Percentiles rank a stretch among this genome's conserved stretches.
Conservation (phyloP, 202 grass and related monocot genomes). For the Zizania palustris region DNA sequence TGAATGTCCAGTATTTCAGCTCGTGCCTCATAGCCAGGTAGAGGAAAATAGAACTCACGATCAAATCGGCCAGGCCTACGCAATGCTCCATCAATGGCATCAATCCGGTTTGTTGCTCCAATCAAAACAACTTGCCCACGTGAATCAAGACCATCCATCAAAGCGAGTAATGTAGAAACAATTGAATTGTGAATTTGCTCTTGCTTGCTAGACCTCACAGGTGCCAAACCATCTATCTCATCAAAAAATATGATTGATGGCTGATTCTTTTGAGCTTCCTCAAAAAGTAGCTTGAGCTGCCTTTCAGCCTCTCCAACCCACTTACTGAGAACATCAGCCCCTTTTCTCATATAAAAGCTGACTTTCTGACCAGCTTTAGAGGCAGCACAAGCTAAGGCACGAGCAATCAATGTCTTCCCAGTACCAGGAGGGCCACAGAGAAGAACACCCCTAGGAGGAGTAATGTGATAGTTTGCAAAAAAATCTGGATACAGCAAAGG, state of each 20-base stretch:
- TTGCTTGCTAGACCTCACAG: slow-evolving; percentile 99
- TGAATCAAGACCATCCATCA: slow-evolving; percentile 99
- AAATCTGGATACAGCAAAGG: slow-evolving; percentile 98
- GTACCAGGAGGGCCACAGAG: slow-evolving; percentile 98
- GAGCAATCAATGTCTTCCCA: slow-evolving; percentile 95
- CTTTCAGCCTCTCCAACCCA: slow-evolving; percentile 99
- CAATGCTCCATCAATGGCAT: slow-evolving; percentile 98
- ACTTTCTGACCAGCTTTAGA: slow-evolving; percentile 98
- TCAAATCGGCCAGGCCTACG: slow-evolving; percentile 96
- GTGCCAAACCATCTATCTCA: slow-evolving; percentile 98
- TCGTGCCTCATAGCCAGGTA: slow-evolving; percentile 93
- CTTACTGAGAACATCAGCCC: slow-evolving; percentile 99
- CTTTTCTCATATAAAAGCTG: slow-evolving; percentile 99
- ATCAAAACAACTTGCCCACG: slow-evolving; percentile 99
- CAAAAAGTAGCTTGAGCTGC: slow-evolving; percentile 97
- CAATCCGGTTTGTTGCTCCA: slow-evolving; percentile 98
- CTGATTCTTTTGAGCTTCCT: slow-evolving; percentile 99
- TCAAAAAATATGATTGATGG: slow-evolving; percentile 99
- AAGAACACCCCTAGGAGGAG: slow-evolving; percentile 94
- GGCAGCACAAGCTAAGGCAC: slow-evolving; percentile 93
- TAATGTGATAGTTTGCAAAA: slow-evolving; percentile 98
- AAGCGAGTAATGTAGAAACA: slow-evolving; percentile 95
- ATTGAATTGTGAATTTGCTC: slow-evolving; percentile 99
- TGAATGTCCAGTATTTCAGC: slow-evolving; percentile 94
- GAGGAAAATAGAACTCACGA: slow-evolving; percentile 95